Base-by-base conservation (phyloP, 1,284 basidiomycete genomes). In the Moesziomyces sp. region DNA sequence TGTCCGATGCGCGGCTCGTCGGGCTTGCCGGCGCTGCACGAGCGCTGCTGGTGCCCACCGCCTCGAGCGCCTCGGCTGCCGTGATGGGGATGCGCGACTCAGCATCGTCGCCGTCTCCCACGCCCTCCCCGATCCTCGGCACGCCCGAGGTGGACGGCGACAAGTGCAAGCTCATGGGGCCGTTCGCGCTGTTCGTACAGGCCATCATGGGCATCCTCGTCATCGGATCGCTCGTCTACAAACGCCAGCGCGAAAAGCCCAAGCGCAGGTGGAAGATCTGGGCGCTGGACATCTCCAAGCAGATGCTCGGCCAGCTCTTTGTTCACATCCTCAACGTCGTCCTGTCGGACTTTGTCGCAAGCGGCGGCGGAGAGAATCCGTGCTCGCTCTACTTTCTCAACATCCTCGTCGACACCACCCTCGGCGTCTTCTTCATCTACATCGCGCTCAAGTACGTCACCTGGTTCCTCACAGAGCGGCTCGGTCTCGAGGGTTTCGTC, bases 221-320 rank as follows among this genome's bases (percentile, higher is more conserved):
- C 68, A 63, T 97, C 47, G 87, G 90, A 11, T 93, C 93, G 5
- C 87, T 98, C 46, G 88, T 97, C 2, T 90, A 91, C 83, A 98
- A 98, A 84, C 88, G 96, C 58, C 91, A 96, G 72, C 87, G 92
- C 72, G 95, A 98, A 85, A 87, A 87, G 47, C 90, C 90, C 19
- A 93, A 91, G 81, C 89, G 95, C 38, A 92, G 91, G 26, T 98
- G 96, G 95, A 88, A 89, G 80, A 94, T 97, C 86, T 98, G 96
- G 93, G 52, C 69, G 33, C 72, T 84, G 23, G 84, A 84, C 70
- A 56, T 84, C 16, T 78, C 82, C 9, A 84, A 98, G 85, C 96
- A 99, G 86, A 86, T 97, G 48, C 88, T 92, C 23, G 95, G 95
- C 35, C 94, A 97, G 83, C 88, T 92, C 85, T 92, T 94, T 77